phyloP scores from a whole-genome alignment of 495 filamentous ascomycete species.

The Rusavskia elegans region DNA sequence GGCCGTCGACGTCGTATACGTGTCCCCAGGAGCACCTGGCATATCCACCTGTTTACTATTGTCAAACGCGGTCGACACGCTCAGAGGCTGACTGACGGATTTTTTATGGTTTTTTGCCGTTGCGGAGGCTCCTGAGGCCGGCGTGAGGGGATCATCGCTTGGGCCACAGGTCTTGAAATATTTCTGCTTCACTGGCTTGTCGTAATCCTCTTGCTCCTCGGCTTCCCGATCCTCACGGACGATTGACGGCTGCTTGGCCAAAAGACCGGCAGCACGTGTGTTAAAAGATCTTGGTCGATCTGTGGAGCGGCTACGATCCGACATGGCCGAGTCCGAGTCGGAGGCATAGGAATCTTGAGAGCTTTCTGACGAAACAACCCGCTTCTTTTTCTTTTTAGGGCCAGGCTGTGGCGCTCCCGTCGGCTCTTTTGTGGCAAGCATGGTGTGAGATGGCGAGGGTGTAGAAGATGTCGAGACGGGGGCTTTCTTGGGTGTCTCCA shows the following conservation, averaged over 20 bases:
- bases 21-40: neutral
- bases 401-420: neutral
- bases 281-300: constrained; percentile 12
- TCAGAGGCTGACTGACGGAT: constrained; percentile 14
- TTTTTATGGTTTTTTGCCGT: constrained; percentile 6
- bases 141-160: neutral
- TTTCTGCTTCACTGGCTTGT: constrained; percentile 5
- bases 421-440: constrained; percentile 7
- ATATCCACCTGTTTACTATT: neutral
- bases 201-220: constrained; percentile 22
- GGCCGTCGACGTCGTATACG: neutral
- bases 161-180: neutral
- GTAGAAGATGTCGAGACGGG: neutral
- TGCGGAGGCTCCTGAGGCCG: neutral
- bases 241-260: constrained; percentile 41
- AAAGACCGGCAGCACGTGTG: constrained; percentile 9
- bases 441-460: constrained; percentile 8
- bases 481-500: constrained; percentile 7
- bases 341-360: constrained; percentile 11
- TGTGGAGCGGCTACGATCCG: constrained; percentile 12
- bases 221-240: constrained; percentile 45
- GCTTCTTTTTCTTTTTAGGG: constrained; percentile 17
- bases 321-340: constrained; percentile 16
- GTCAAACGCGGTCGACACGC: constrained; percentile 2
- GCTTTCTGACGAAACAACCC: neutral